Evolutionary conservation across 306 rosid genomes (phyloP).

Genomic region (Citrullus colocynthis): DNA sequence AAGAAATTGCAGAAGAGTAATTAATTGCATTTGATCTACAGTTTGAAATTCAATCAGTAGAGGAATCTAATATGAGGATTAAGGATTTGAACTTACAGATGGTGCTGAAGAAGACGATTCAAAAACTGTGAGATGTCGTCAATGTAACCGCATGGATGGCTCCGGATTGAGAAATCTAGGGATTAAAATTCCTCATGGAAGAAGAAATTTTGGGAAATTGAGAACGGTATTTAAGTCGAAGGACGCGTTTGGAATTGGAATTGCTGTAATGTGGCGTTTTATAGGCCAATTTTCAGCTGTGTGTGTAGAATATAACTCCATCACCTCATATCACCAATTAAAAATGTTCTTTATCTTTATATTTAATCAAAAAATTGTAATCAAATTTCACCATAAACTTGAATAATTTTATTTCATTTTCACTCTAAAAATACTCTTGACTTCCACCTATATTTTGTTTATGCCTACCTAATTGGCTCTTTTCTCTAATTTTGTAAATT

Average conservation of each 20-base stretch:
- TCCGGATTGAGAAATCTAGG: background rate
- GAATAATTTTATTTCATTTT: no score
- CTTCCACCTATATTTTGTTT: no score
- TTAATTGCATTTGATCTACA: background rate
- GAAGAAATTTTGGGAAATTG: background rate
- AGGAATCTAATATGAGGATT: background rate
- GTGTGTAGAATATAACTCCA: background rate
- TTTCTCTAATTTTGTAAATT: no score
- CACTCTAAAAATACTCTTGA: no score
- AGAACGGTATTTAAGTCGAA: background rate
- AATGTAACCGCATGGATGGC: background rate
- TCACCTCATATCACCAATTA: background rate
- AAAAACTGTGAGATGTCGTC: background rate
- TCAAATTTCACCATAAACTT: no score
- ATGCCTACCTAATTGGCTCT: no score
- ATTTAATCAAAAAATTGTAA: no score
- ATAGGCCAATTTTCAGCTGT: background rate
- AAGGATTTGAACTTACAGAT: conserved; percentile 30
- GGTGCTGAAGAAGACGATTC: conserved; percentile 14
- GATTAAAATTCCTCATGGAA: background rate
- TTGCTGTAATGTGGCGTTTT: background rate
- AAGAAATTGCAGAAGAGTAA: background rate
- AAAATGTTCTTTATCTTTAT: background rate
- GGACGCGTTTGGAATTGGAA: background rate
- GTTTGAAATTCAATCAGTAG: background rate